These are phyloP conservation scores for Cryptococcus jaspeensis DNA, from an alignment of 1,284 basidiomycete genomes.

Conservation along the genomic window DNA sequence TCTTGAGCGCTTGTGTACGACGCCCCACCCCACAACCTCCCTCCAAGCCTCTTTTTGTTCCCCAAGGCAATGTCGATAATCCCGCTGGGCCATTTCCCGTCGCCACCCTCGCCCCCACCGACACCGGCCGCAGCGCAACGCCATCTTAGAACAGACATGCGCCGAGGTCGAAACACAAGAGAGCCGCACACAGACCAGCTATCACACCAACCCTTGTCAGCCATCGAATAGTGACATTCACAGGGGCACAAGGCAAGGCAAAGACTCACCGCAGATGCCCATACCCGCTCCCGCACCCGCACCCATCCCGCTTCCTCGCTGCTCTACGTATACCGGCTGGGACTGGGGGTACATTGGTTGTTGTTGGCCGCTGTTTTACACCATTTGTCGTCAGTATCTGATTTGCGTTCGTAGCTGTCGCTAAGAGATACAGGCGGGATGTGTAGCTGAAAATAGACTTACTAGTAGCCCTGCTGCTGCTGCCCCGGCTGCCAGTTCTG, in stretches of 20 bases:
- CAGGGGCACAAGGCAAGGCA: not conserved
- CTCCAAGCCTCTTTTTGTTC: too few species aligned
- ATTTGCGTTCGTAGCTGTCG: too few species aligned
- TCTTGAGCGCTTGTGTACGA: too few species aligned
- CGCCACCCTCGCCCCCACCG: too few species aligned
- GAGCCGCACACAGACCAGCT: conserved; percentile 23
- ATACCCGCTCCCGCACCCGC: conserved; percentile 12
- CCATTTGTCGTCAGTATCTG: not conserved
- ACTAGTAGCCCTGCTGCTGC: conserved; percentile 12
- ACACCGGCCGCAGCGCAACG: too few species aligned
- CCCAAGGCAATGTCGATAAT: too few species aligned
- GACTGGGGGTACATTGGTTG: conserved; percentile 12
- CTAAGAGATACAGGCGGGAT: too few species aligned
- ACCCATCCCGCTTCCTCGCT: conserved; percentile 3
- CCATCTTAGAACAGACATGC: conserved; percentile 19
- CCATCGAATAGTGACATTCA: not conserved
- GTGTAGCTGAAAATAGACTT: conserved; percentile 2
- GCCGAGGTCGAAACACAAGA: conserved; percentile 25
- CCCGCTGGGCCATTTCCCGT: too few species aligned
- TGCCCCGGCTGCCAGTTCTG: conserved; percentile 14
- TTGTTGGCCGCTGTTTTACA: conserved; percentile 14
- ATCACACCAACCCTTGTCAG: not conserved
- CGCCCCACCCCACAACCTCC: too few species aligned
- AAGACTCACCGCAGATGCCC: conserved; percentile 17
- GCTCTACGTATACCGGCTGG: conserved; percentile 17